Conservation (phyloP, 164 flowering plant genomes). For the Paratinospora sagittata region DNA sequence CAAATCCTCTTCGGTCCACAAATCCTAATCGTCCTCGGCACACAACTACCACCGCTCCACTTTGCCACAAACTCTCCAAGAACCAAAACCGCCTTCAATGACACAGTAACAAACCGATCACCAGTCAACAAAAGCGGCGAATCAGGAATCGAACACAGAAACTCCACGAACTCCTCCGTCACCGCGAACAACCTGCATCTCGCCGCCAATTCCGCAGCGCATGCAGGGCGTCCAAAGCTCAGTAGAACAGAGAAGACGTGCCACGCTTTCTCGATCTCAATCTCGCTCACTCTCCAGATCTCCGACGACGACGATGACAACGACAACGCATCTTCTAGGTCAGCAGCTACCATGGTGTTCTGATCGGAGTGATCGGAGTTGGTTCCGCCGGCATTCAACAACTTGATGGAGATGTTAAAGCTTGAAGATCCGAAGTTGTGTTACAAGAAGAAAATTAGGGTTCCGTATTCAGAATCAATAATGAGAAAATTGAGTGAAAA, state of each 20-base stretch:
- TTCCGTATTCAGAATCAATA: not conserved
- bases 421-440: slow-evolving; percentile 6
- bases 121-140: slow-evolving; percentile 33
- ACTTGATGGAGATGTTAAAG: not conserved
- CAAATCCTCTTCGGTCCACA: slow-evolving; percentile 6
- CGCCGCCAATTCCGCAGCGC: slow-evolving; percentile 29
- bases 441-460: slow-evolving; percentile 4
- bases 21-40: slow-evolving; percentile 17
- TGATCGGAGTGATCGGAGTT: not conserved
- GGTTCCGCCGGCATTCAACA: not conserved
- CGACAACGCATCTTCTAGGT: not conserved
- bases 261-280: slow-evolving; percentile 33
- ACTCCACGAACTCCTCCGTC: slow-evolving; percentile 26
- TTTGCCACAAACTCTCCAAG: slow-evolving; percentile 16
- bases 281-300: not conserved
- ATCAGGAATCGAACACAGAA: slow-evolving; percentile 34
- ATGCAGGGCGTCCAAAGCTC: slow-evolving; percentile 29
- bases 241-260: slow-evolving; percentile 24
- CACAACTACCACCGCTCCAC: not conserved
- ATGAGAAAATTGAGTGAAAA: not conserved
- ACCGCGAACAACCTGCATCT: slow-evolving; percentile 22
- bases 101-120: slow-evolving; percentile 24
- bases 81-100: slow-evolving; percentile 14
- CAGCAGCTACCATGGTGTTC: slow-evolving; percentile 16
- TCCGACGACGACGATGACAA: not conserved